Evolutionary conservation across 768 basidiomycete species (phyloP).

Genomic region (Boletus tomentosulus): DNA sequence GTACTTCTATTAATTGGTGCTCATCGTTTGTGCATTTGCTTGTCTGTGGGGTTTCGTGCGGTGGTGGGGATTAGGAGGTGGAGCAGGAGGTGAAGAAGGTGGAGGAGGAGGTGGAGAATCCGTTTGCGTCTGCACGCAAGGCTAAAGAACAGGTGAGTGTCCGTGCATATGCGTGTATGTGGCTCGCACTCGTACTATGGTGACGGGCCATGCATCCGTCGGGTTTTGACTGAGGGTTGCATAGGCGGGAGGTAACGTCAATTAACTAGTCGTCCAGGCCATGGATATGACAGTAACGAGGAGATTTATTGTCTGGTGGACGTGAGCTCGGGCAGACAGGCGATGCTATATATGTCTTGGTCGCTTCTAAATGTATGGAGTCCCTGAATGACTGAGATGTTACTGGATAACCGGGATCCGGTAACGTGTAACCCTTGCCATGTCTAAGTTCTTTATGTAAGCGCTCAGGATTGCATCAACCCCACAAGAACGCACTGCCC

Average conservation of each 20-base stretch:
- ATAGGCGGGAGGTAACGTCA: conserved; percentile 2
- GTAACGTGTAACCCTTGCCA: too few species aligned
- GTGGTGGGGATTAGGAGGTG: neutral
- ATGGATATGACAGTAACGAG: neutral
- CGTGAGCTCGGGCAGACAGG: neutral
- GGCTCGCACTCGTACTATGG: neutral
- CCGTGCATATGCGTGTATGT: neutral
- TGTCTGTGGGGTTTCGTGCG: neutral
- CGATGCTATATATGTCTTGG: neutral
- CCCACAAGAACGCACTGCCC: neutral
- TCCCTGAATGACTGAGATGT: too few species aligned
- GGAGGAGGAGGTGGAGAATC: conserved; percentile 1
- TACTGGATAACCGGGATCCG: too few species aligned
- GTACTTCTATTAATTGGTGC: neutral
- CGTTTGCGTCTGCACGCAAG: conserved; percentile 1
- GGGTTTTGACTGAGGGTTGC: neutral
- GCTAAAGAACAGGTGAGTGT: conserved; percentile 8
- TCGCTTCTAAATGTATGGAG: neutral
- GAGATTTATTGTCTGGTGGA: neutral
- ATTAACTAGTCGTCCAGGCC: neutral
- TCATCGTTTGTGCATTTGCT: neutral
- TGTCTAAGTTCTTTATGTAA: neutral
- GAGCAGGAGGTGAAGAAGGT: conserved; percentile 1
- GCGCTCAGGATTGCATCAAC: neutral
- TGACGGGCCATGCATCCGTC: neutral